These are phyloP conservation scores for Ichthyophthirius multifiliis DNA, from an alignment of 169 alveolate species.

Conservation along the genomic window DNA sequence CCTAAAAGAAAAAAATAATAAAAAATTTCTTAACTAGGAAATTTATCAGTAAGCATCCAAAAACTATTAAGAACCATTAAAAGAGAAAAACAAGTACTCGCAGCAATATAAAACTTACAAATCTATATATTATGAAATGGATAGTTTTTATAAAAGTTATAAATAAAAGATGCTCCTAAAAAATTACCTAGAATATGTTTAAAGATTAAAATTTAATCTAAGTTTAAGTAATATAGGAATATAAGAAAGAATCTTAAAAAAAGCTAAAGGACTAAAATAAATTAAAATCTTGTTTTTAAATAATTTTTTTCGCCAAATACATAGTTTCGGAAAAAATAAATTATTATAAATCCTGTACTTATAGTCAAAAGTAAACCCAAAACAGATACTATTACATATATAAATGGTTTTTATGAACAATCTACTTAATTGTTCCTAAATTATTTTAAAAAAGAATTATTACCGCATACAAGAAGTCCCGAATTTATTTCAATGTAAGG, in stretches of 20 bases:
- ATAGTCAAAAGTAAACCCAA: not conserved
- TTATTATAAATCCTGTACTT: not conserved
- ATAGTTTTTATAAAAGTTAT: not conserved
- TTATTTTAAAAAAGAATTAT: not conserved
- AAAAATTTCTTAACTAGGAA: not conserved
- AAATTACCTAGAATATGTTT: not conserved
- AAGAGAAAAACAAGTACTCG: not conserved
- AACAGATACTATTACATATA: not conserved
- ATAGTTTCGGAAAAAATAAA: constrained; percentile 9
- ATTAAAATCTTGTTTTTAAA: not conserved
- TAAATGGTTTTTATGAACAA: not conserved
- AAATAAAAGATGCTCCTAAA: not conserved
- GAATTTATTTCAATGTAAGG: constrained; percentile 15
- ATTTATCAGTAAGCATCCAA: not conserved
- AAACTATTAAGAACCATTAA: not conserved
- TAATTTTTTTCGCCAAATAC: constrained; percentile 2
- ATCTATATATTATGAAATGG: not conserved
- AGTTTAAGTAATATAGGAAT: constrained; percentile 1
- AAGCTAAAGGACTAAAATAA: not conserved
- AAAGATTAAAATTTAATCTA: not conserved
- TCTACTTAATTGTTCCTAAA: not conserved
- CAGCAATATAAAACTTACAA: not conserved
- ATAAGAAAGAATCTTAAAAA: not conserved
- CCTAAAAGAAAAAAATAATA: not conserved
- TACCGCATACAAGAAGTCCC: constrained; percentile 1